Base-by-base conservation (phyloP, 1,284 basidiomycete species). In the Boletus sp. region DNA sequence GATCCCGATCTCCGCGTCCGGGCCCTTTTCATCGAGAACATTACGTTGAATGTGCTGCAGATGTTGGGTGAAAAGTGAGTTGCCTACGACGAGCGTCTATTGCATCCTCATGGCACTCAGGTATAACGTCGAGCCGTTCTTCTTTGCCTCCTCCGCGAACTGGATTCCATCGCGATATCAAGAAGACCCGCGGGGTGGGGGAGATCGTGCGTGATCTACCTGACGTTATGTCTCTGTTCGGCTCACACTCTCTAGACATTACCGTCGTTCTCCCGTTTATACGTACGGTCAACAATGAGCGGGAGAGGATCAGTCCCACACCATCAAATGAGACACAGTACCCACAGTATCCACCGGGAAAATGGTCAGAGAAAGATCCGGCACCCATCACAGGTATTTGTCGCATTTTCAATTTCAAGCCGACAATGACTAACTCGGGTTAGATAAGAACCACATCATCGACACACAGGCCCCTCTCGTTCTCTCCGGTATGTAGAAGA, bases 141-240 rank as follows among this genome's bases (percentile, higher is more conserved):
- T 80, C 65, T 84, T 83, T 61, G 78, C 83, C 1, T 83, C 82
- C 0, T 81, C 82, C 0, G 67, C 81, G 27, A 80, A 82, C 45
- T 80, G 80, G 77, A 84, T 83, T 53, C 83, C 83, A 1, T 75
- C 81, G 0, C 74, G 80, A 46, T 84, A 81, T 59, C 82, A 81
- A 59, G 79, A 81, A 53, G 70, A 78, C 53, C 67, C 77, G 1
- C 61, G 65, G 2, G 59, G 58, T 3, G 60, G 62, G 0, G 36
- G 74, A 46, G 82, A 84, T 61, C 82, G 83, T 84, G 63, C 61
- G 82, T 70, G n/a, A 35, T 52, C 29, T 47, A 7, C 4, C 18
- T 9, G 3, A 48, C 2, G 13, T 7, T 37, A 15, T 29, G 7
- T 27, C 0, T 51, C 33, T 36, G 2, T 50, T 22, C 7, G 1